Conservation (phyloP, 768 basidiomycete genomes). For the Leucosporidium yakuticum region DNA sequence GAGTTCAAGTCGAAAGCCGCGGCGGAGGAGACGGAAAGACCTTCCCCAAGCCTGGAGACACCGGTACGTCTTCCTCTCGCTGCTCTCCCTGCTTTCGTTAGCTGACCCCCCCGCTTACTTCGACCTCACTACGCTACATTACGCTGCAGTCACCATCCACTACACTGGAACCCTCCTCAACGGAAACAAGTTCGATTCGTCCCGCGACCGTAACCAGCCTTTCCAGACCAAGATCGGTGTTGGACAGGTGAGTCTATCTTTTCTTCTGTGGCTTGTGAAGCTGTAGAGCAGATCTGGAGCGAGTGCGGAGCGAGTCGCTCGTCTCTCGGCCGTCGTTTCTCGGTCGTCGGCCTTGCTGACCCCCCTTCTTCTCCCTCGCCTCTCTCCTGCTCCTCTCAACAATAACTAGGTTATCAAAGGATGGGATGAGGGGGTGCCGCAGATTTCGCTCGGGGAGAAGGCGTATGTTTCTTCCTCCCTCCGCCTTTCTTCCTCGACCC, state of each 20-base stretch:
- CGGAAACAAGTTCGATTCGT: constrained; percentile 58
- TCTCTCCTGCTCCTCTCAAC: neutral
- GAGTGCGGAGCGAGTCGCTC: too few species aligned
- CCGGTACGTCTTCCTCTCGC: constrained; percentile 37
- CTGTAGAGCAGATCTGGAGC: neutral
- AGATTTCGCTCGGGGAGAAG: constrained; percentile 70
- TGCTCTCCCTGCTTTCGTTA: too few species aligned
- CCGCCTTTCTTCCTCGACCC: neutral
- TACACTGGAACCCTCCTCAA: constrained; percentile 59
- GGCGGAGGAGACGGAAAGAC: constrained; percentile 54
- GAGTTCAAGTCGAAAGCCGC: constrained; percentile 61
- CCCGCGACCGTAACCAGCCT: constrained; percentile 50
- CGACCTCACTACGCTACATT: too few species aligned
- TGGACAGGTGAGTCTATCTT: constrained; percentile 62
- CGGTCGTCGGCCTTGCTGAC: too few species aligned
- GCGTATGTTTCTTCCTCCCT: constrained; percentile 48
- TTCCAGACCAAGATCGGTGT: constrained; percentile 55
- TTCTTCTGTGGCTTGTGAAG: too few species aligned
- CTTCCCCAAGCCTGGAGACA: constrained; percentile 62
- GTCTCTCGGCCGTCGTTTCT: too few species aligned
- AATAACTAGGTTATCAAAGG: constrained; percentile 45
- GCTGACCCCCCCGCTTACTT: too few species aligned
- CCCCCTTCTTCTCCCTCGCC: too few species aligned
- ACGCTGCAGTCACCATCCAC: constrained; percentile 54
- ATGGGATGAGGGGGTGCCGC: constrained; percentile 84